Evolutionary conservation across 352 stramenopile genomes (phyloP).

Genomic region (Discostella stelligera): DNA sequence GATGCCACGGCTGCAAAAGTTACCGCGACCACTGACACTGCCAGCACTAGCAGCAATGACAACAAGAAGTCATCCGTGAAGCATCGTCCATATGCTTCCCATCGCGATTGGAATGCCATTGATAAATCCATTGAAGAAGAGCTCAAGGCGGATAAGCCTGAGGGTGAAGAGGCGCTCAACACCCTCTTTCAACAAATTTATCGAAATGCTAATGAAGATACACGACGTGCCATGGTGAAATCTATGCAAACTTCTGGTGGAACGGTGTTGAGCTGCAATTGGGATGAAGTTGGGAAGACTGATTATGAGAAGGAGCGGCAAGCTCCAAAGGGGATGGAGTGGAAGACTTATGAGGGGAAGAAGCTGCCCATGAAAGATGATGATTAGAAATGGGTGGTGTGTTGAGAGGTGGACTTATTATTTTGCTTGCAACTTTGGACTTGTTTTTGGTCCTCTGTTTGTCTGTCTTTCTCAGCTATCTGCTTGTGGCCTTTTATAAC

Average conservation of each 20-base stretch:
- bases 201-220: constrained; percentile 78
- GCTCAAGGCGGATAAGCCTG: constrained; percentile 82
- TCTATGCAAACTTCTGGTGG: constrained; percentile 85
- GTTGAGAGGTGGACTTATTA: no score
- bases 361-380: constrained; percentile 80
- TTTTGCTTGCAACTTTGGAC: no score
- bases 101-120: constrained; percentile 77
- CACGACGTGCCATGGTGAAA: constrained; percentile 84
- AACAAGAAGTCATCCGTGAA: constrained; percentile 19
- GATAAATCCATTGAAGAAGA: constrained; percentile 63
- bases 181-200: constrained; percentile 87
- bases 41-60: not conserved
- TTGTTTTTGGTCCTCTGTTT: no score
- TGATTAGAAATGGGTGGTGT: constrained; percentile 40
- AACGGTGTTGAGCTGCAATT: constrained; percentile 86
- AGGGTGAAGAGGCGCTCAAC: constrained; percentile 85
- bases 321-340: constrained; percentile 85
- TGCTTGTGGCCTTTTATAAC: no score
- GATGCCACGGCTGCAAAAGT: not conserved
- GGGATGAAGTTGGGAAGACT: constrained; percentile 83
- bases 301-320: constrained; percentile 86
- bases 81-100: constrained; percentile 66
- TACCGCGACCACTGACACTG: not conserved
- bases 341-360: constrained; percentile 84
- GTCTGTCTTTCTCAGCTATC: no score